These are phyloP conservation scores for Syzygium syzygioides DNA, from an alignment of 441 rosid species.

Conservation along the genomic window DNA sequence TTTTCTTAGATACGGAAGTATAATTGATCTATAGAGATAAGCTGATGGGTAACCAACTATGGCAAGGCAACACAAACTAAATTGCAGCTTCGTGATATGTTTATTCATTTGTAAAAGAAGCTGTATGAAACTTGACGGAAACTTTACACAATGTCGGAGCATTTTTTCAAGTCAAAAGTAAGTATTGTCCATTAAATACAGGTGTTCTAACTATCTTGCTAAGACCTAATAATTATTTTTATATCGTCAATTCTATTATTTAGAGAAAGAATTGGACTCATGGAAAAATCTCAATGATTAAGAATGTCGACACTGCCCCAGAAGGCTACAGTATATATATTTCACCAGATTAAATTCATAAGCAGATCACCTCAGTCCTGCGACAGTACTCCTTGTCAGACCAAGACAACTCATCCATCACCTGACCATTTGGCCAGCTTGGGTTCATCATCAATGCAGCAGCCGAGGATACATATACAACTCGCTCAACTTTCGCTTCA, in stretches of 20 bases:
- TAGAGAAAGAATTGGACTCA: not conserved
- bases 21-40: not conserved
- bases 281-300: not conserved
- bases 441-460: slow-evolving; percentile 2
- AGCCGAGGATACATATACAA: slow-evolving; percentile 2
- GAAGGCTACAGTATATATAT: not conserved
- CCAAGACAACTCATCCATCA: slow-evolving; percentile 1
- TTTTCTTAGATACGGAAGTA: not conserved
- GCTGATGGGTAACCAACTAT: not conserved
- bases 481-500: slow-evolving; percentile 6
- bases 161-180: not conserved
- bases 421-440: not conserved
- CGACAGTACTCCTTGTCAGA: slow-evolving; percentile 7
- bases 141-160: not conserved
- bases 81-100: not conserved
- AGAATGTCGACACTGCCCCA: not conserved
- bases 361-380: not conserved
- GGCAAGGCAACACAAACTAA: not conserved
- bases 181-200: not conserved
- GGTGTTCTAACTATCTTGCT: not conserved
- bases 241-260: not conserved
- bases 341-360: not conserved
- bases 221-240: not conserved
- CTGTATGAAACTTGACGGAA: not conserved
- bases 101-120: not conserved